Conservation (phyloP, 305 asterid species). For the Fraxinus floribunda region DNA sequence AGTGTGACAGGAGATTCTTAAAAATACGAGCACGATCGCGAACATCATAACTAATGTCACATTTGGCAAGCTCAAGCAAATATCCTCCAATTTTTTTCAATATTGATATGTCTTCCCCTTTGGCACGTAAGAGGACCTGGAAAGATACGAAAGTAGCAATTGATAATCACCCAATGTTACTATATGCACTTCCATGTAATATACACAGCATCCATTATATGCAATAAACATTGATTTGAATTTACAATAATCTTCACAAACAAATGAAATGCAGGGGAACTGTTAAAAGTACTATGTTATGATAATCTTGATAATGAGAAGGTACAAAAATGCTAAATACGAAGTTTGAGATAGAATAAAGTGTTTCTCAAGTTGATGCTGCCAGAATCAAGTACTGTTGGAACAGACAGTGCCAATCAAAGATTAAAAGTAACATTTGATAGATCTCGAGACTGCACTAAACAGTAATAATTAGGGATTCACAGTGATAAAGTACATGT, state of each 20-base stretch:
- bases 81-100: conserved; percentile 48
- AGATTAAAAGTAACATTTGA: not conserved
- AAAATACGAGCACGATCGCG: conserved; percentile 88
- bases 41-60: conserved; percentile 81
- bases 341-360: not conserved
- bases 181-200: conserved; percentile 9
- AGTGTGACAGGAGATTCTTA: conserved; percentile 55
- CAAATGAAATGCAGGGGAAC: conserved; percentile 10
- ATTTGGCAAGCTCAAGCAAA: conserved; percentile 81
- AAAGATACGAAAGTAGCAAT: conserved; percentile 24
- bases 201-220: conserved; percentile 17
- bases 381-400: not conserved
- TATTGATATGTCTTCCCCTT: conserved; percentile 50
- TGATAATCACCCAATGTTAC: conserved; percentile 13
- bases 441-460: not conserved
- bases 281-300: not conserved
- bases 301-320: conserved; percentile 3
- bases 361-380: not conserved
- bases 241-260: conserved; percentile 11
- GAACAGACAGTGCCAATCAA: not conserved
- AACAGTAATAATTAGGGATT: not conserved
- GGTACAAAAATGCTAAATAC: conserved; percentile 12
- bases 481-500: not conserved
- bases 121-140: conserved; percentile 69
- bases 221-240: conserved; percentile 11